Evolutionary conservation across 768 basidiomycete genomes (phyloP).

Genomic region (Termitomyces titanicus): DNA sequence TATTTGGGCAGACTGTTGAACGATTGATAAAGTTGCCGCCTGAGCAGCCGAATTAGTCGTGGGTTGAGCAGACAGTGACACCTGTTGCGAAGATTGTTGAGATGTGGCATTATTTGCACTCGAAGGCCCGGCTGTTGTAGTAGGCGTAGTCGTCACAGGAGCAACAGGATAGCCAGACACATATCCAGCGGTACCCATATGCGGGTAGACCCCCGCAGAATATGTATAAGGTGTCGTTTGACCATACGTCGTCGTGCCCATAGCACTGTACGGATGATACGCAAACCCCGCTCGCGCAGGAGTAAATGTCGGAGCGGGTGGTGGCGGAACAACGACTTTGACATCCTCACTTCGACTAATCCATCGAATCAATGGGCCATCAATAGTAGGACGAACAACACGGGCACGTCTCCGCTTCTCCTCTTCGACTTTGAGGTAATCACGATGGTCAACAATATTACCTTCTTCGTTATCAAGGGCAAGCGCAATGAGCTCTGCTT

Average conservation of each 20-base stretch:
- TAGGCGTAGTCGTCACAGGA: not conserved
- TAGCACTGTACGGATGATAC: constrained; percentile 8
- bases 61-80: not conserved
- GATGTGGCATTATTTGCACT: not conserved
- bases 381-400: constrained; percentile 55
- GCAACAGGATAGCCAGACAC: not conserved
- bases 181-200: constrained; percentile 8
- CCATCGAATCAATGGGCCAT: constrained; percentile 72
- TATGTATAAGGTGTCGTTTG: constrained; percentile 14
- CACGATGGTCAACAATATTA: constrained; percentile 72
- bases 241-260: constrained; percentile 14
- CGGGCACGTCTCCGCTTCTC: constrained; percentile 72
- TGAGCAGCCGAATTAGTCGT: not conserved
- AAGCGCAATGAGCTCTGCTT: constrained; percentile 79
- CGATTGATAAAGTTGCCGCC: not conserved
- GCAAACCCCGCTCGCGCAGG: constrained; percentile 11
- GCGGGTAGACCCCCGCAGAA: constrained; percentile 8
- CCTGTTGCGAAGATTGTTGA: not conserved
- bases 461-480: constrained; percentile 87
- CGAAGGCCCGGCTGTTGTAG: not conserved
- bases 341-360: constrained; percentile 61
- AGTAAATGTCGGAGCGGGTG: constrained; percentile 19
- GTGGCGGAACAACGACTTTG: constrained; percentile 39
- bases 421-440: constrained; percentile 79
- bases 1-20: not conserved